Percentiles rank a stretch among this genome's conserved stretches.
phyloP scores from a whole-genome alignment of 2,329 filamentous ascomycete genomes.

The Clonostachys sp. region DNA sequence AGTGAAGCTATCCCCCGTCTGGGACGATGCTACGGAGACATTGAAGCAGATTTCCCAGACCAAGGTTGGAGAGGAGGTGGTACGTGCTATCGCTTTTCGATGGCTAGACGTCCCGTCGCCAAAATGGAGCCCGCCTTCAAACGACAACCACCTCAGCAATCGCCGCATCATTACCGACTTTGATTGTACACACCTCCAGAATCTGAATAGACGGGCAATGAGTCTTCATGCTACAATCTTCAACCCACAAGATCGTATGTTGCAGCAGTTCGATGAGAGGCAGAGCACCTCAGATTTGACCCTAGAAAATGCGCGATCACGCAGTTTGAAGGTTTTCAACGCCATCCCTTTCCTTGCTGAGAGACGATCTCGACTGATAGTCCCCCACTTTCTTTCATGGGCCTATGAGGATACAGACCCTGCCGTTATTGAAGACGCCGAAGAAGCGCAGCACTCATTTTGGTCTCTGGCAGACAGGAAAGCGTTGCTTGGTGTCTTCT shows the following conservation, averaged over 20 bases:
- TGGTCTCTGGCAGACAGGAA: conserved; percentile 83
- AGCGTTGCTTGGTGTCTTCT: conserved; percentile 74
- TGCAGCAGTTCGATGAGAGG: conserved; percentile 57
- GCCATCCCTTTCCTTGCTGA: conserved; percentile 75
- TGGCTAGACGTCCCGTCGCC: conserved; percentile 66
- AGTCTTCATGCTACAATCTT: conserved; percentile 47
- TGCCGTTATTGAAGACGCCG: conserved; percentile 16
- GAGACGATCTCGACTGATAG: conserved; percentile 76
- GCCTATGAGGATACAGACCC: conserved; percentile 43
- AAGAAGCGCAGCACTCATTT: conserved; percentile 30
- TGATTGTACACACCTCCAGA: conserved; percentile 72
- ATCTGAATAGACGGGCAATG: conserved; percentile 47
- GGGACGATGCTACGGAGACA: conserved; percentile 76
- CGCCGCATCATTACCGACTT: conserved; percentile 63
- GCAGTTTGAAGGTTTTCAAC: conserved; percentile 75
- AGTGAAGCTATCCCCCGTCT: conserved; percentile 77
- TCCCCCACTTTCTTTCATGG: conserved; percentile 85
- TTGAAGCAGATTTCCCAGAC: conserved; percentile 70
- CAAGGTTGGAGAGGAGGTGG: conserved; percentile 65
- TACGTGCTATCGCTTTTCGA: conserved; percentile 68
- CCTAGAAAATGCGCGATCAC: conserved; percentile 59
- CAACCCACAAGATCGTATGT: conserved; percentile 53
- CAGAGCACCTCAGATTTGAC: conserved; percentile 50
- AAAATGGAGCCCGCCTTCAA: conserved; percentile 40
- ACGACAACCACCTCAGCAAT: conserved; percentile 23